Base-by-base conservation (phyloP, 2,329 filamentous ascomycete species). In the Fusarium tjaetaba region DNA sequence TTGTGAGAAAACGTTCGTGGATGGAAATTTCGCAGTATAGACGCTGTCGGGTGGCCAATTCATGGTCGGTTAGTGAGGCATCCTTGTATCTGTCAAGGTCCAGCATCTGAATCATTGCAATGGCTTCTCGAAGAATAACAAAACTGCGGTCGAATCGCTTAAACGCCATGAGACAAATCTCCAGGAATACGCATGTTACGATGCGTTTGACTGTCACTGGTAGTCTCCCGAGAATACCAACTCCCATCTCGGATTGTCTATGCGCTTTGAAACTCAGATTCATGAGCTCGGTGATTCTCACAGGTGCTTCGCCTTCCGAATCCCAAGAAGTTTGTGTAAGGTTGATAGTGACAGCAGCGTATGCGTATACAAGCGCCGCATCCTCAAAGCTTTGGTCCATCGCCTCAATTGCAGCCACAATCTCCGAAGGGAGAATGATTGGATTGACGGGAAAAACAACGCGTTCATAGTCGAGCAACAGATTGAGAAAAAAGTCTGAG, bases 21-120 rank as follows among this genome's bases (percentile, higher is more conserved):
- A 89, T 87, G 65, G 86, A 89, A 13, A 84, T 84, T 68, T 88
- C 84, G 86, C 87, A 89, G 76, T 89, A 89, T 0, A 88, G 76
- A 1, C 88, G 81, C 64, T 88, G 86, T 11, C 73, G 61, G 1
- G 71, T 69, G 1, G 71, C 67, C 4, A 74, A 36, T 16, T 77
- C 74, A 20, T 76, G 65, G 11, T 75, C 60, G 14, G 42, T 60
- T 26, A 71, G 22, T 11, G 61, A 52, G 0, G 66, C 67, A 32
- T 77, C 67, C 7, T 62, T 67, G 42, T 46, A 64, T 10, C 66
- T 58, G 15, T 76, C 68, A 1, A 77, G 43, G 3, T 73, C 58
- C 2, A 78, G 65, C 41, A 75, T 64, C 9, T 80, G 77, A 5
- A 80, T 62, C 68, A 79, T 72, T 71, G 81, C 79, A 45, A 86